Evolutionary conservation across 495 filamentous ascomycete genomes (phyloP), one percentile per base, ranked within the genome.

Genomic region (Aeminium ludgeri): DNA sequence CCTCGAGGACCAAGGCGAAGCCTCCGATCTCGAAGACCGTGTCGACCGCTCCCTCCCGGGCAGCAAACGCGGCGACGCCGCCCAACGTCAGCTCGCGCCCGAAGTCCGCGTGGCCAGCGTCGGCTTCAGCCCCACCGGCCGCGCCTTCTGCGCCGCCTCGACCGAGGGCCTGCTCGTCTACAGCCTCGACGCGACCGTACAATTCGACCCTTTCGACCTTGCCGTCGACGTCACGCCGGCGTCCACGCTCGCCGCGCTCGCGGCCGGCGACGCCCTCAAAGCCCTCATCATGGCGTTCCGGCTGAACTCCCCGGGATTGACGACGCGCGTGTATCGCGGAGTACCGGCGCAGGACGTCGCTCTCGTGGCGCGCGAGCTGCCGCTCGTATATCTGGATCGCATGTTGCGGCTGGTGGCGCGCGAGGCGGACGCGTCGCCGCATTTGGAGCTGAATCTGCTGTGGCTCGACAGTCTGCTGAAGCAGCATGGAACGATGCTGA

Each of bases 231-330:
- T 96, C 44, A 97, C 89, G 4, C 85, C 86, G 0, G 74, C 76
- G 1, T 79, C 69, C 23, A 93, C 84, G 2, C 62, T 93, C 1
- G 66, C 73, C 8, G 77, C 81, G 7, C 66, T 95, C 31, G 67
- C 76, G 32, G 74, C 86, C 38, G 70, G 70, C 49, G 82, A 91
- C 30, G 93, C 78, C 61, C 68, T 95, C 27, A 92, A 85, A 60
- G 89, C 89, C 1, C 64, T 97, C 2, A 78, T 94, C 42, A 95
- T 96, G 87, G 82, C 86, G 0, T 96, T 97, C 68, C 80, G 89
- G 0, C 70, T 97, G 30, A 93, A 92, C 61, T 77, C 87, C 52
- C 65, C 67, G 2, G 68, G 70, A 36, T 65, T 96, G 18, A 72
- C 93, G 36, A 76, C 77, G 43, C 72, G 72, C 19, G 84, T 95